Conservation (phyloP, 306 rosid genomes). For the Macrotyloma uniflorum region DNA sequence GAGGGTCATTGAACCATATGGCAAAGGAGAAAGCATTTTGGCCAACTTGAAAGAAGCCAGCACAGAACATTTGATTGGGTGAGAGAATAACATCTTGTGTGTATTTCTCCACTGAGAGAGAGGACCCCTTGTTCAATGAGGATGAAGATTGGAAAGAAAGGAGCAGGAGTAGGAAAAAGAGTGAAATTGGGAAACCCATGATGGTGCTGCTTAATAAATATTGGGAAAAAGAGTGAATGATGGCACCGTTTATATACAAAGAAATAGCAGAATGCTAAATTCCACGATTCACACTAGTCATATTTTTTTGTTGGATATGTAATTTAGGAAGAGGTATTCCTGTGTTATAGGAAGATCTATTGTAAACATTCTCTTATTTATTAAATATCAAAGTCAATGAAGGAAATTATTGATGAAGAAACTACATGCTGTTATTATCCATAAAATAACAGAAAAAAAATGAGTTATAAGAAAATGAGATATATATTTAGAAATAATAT, state of each 20-base stretch:
- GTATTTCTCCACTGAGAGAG: not conserved
- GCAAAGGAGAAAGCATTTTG: constrained; percentile 28
- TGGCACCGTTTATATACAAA: not conserved
- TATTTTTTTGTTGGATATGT: not conserved
- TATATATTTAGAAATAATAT: too few species aligned
- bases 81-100: not conserved
- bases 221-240: too few species aligned
- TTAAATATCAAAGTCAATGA: too few species aligned
- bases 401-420: too few species aligned
- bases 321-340: not conserved
- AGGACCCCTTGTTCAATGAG: not conserved
- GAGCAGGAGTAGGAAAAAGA: not conserved
- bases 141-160: not conserved
- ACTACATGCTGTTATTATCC: too few species aligned
- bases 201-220: too few species aligned
- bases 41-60: constrained; percentile 18
- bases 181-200: not conserved
- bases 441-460: too few species aligned
- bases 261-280: not conserved
- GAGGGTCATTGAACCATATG: constrained; percentile 31
- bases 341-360: too few species aligned
- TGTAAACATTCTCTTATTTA: too few species aligned
- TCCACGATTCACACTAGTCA: not conserved
- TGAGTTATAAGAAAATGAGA: not conserved
- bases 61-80: not conserved